Evolutionary conservation across 2,329 filamentous ascomycete genomes (phyloP), one percentile per base, ranked within the genome.

Genomic region (Exophiala aquamarina): DNA sequence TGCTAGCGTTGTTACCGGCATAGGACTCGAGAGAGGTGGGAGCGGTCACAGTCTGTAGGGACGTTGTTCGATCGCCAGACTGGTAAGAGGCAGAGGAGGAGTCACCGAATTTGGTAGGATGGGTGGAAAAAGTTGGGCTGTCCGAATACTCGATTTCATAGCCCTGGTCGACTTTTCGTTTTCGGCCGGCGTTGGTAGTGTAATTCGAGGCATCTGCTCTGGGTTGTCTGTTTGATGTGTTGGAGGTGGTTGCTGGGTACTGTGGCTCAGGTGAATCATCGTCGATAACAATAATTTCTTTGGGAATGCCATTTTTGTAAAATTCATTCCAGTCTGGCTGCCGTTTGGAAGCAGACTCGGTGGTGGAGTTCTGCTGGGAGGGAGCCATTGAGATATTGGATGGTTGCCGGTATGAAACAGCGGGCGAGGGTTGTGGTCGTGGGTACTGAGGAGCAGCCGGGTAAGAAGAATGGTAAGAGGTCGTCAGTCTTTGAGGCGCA

Each of bases 201-300:
- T 53, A 51, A 14, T 33, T 21, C 5, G 43, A 21, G 3, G 32
- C 32, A 44, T 59, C 56, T 6, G 51, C 40, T 32, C 44, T 46
- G 34, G 52, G 44, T 44, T 54, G 31, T 20, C 40, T 57, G n/a
- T 70, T 68, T 44, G 55, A 54, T 20, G 36, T 57, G n/a, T 70
- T 68, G 44, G 55, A 55, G 36, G 56, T 34, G 48, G 57, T 35
- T 53, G 63, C 41, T 46, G 60, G 58, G 48, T 54, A 48, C 46
- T 67, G 61, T 56, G 63, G 75, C 9, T 70, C 68, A 41, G 86
- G 86, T 3, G 81, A 83, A 65, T 91, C 85, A 57, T 75, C 76
- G 56, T 86, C 82, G 61, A 93, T 93, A 60, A 92, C 83, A 62
- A 93, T 92, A 63, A 93, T 83, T 71, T 93, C 88, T 64, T 89